Base-by-base conservation (phyloP, 140 eudicot species). In the Senecio squalidus region DNA sequence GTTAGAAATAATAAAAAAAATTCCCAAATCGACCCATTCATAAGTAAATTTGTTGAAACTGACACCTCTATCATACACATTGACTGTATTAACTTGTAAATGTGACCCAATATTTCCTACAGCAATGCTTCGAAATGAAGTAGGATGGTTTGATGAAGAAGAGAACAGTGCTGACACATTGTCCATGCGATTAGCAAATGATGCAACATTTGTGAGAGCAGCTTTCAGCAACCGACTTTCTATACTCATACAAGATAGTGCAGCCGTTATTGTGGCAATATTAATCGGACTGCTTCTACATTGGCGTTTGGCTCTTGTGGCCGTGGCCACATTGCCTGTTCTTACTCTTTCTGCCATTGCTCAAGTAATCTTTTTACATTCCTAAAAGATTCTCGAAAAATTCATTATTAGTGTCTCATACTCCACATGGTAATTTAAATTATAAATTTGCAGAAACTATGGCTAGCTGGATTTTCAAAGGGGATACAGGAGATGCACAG, bases 401-500 rank as follows among this genome's bases (percentile, higher is more conserved):
- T 43, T 56, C 20, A 36, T 36, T 25, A 27, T 26, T 52, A 15
- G 25, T 6, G 4, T 45, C 38, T 45, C 1, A 21, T 29, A 60
- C 27, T 29, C 39, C 16, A 22, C 50, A 24, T 27, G 10, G 8
- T 21, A 33, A 52, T 24, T 70, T 15, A n/a, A n/a, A n/a, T n/a
- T n/a, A n/a, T 17, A 5, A 41, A 68, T 33, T 66, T 80, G 62
- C 86, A 91, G 98, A 91, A 91, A 86, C 60, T 91, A 71, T 91
- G 98, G 98, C 88, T 91, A 47, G 96, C 91, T 54, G 98, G 98
- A 62, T 91, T 91, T 54, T 91, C 98, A 17, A 91, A 82, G 74
- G 98, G 98, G 45, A 91, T 91, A 67, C 98, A 91, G 39, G 98
- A 91, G 73, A 91, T 91, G 98, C 98, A 91, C 65, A 74, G 98